Conservation (phyloP, 163 green algal species). For the Scenedesmus sp. region DNA sequence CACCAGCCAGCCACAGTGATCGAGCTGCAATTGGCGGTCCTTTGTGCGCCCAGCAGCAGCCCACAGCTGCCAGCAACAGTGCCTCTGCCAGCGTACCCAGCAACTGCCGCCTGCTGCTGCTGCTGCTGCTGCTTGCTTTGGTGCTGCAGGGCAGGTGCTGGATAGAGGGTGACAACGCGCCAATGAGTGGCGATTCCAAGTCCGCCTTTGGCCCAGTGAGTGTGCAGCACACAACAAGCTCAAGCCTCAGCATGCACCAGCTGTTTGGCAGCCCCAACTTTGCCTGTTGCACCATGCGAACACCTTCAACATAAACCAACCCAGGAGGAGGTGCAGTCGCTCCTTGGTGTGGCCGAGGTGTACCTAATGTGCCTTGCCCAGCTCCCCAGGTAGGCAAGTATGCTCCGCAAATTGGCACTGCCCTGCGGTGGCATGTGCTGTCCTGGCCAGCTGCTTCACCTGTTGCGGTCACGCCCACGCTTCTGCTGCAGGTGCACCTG, state of each 20-base stretch:
- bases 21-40: neutral
- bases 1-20: neutral
- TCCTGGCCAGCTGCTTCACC: neutral
- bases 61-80: neutral
- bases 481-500: slow-evolving; percentile 69
- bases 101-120: neutral
- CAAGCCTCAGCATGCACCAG: neutral
- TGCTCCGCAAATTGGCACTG: no score
- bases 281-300: no score
- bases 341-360: no score
- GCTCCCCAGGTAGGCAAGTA: no score
- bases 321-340: no score
- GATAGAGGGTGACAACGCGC: slow-evolving; percentile 80
- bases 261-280: neutral
- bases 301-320: no score
- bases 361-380: no score
- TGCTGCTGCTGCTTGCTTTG: neutral
- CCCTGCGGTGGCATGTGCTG: neutral
- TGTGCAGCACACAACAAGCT: neutral
- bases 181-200: slow-evolving; percentile 70
- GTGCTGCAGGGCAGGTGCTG: slow-evolving; percentile 77
- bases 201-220: slow-evolving; percentile 73
- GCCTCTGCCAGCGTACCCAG: neutral
- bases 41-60: neutral
- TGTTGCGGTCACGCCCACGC: neutral